These are phyloP conservation scores for Phytophthora macrochlamydospora DNA, from an alignment of 352 stramenopile genomes.

Conservation along the genomic window DNA sequence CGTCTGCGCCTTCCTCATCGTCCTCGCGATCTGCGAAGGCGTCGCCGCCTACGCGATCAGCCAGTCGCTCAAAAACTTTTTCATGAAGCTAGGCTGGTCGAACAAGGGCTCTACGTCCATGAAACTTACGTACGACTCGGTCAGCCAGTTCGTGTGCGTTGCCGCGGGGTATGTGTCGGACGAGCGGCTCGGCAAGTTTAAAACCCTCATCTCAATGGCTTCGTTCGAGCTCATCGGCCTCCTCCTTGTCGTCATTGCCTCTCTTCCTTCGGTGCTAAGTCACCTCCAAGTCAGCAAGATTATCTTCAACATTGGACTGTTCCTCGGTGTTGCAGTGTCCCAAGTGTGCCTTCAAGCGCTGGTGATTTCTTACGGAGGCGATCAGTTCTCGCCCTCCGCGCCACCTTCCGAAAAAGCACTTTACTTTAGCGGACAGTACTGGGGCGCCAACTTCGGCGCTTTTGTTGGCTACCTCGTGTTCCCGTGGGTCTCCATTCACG, in stretches of 20 bases:
- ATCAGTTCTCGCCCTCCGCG: constrained; percentile 63
- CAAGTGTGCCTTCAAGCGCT: constrained; percentile 62
- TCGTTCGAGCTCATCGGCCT: constrained; percentile 53
- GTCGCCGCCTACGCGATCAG: constrained; percentile 65
- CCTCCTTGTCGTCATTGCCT: constrained; percentile 49
- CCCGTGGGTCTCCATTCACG: constrained; percentile 76
- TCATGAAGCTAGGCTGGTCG: constrained; percentile 60
- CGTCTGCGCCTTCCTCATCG: constrained; percentile 64
- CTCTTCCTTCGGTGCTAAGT: constrained; percentile 44
- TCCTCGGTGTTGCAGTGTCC: constrained; percentile 50
- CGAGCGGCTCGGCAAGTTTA: constrained; percentile 55
- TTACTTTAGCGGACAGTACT: constrained; percentile 89
- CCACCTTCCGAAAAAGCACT: constrained; percentile 47
- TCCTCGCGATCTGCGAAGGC: constrained; percentile 50
- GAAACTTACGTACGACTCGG: constrained; percentile 70
- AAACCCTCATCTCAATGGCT: constrained; percentile 28
- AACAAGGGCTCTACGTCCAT: constrained; percentile 50
- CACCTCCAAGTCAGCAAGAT: constrained; percentile 26
- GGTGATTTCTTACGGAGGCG: constrained; percentile 62
- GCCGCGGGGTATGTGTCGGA: constrained; percentile 64
- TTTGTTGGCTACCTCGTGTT: constrained; percentile 81
- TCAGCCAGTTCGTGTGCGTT: constrained; percentile 65
- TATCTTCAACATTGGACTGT: constrained; percentile 70
- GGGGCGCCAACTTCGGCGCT: constrained; percentile 72
- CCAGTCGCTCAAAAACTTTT: constrained; percentile 71